Base-by-base conservation (phyloP, 2,329 filamentous ascomycete species). In the Metarhizium album region DNA sequence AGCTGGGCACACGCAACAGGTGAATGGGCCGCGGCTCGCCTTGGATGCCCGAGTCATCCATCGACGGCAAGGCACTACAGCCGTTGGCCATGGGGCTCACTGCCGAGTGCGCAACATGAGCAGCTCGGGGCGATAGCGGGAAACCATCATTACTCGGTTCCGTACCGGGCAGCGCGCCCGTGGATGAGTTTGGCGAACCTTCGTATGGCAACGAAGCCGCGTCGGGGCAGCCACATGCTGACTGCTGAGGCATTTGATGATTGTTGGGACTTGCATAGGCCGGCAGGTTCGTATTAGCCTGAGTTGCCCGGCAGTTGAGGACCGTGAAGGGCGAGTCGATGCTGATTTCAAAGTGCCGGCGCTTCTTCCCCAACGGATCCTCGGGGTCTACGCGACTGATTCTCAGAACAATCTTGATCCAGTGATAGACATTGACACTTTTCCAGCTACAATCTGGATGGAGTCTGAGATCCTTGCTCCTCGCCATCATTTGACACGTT, bases 341-440 rank as follows among this genome's bases (percentile, higher is more conserved):
- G 58, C 89, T 95, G 60, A 95, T 95, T 67, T 96, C 90, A 58
- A 95, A 96, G 64, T 95, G 90, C 33, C 90, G 80, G 55, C 90
- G 81, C 62, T 90, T 90, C 55, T 73, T 76, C 35, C 76, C 77
- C 1, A 74, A 74, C 0, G 89, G 83, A 60, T 95, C 87, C 11
- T 84, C 81, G 38, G 83, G 79, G 59, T 95, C 90, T 14, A 86
- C 73, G 59, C 88, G 89, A 29, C 90, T 95, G 45, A 96, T 83
- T 48, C 90, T 85, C 82, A 96, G 87, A 54, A 95, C 89, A 62
- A 95, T 89, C 87, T 95, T 95, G 67, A 96, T 95, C 90, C 90
- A 95, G 65, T 96, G 90, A 64, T 88, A 89, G 49, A 96, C 90
- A 60, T 93, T 88, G 48, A 95, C 91, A 55, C 94, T 94, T 62